These are phyloP conservation scores for Waitea zeae DNA, from an alignment of 1,284 basidiomycete species.

Conservation along the genomic window DNA sequence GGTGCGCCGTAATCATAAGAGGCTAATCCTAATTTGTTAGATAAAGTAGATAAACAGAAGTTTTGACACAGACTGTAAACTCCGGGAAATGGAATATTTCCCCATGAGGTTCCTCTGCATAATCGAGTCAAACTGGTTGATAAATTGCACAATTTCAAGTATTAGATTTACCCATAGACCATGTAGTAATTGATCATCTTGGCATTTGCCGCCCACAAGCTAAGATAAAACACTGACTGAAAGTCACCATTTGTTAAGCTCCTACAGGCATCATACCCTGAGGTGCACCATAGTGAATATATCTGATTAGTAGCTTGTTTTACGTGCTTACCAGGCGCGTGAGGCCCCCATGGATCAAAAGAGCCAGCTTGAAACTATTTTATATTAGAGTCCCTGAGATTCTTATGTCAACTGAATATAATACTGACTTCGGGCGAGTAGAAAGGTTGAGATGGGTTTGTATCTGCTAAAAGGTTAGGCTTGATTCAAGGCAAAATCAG, in stretches of 20 bases:
- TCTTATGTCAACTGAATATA: neutral
- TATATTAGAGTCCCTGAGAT: constrained; percentile 1
- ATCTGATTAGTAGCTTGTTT: constrained; percentile 1
- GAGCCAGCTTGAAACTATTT: constrained; percentile 48
- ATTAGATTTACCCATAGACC: constrained; percentile 52
- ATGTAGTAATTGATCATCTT: constrained; percentile 70
- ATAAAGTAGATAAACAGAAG: constrained; percentile 1
- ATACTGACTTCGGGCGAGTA: constrained; percentile 33
- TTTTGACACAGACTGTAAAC: constrained; percentile 27
- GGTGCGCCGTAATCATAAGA: constrained; percentile 56
- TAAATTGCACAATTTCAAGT: neutral
- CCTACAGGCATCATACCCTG: constrained; percentile 28
- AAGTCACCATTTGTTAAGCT: constrained; percentile 52
- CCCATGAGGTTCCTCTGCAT: constrained; percentile 62
- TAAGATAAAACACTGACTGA: constrained; percentile 56
- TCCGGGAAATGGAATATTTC: constrained; percentile 48
- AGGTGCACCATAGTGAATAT: constrained; percentile 2
- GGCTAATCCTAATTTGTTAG: constrained; percentile 9
- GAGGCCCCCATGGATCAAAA: constrained; percentile 59
- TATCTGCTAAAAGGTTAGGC: too few relatives aligned
- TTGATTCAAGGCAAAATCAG: too few relatives aligned
- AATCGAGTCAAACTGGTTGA: constrained; percentile 4
- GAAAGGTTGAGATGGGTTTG: constrained; percentile 40
- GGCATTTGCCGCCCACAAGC: constrained; percentile 61
- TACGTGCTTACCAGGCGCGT: constrained; percentile 29